Evolutionary conservation across 2,329 filamentous ascomycete genomes (phyloP).

Genomic region (Paecilomyces sp.): DNA sequence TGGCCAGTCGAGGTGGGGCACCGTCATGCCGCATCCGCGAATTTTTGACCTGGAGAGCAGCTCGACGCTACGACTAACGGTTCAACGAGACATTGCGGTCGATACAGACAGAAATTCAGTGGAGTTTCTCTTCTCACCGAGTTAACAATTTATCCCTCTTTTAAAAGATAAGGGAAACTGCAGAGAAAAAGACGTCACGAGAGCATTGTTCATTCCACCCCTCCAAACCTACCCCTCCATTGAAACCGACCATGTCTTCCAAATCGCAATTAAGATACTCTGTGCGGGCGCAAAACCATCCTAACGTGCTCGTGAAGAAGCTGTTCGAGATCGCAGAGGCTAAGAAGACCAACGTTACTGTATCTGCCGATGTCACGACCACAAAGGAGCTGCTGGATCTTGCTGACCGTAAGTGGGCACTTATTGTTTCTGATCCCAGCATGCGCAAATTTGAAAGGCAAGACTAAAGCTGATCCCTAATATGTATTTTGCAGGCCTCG

Average conservation of each 20-base stretch:
- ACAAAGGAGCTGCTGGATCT: slow-evolving; percentile 40
- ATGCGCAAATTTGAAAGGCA: not conserved
- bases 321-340: slow-evolving; percentile 40
- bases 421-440: not conserved
- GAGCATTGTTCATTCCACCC: not conserved
- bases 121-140: too few species aligned
- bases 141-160: not conserved
- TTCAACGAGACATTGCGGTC: not conserved
- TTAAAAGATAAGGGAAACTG: not conserved
- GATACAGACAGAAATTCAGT: not conserved
- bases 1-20: not conserved
- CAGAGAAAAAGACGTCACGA: not conserved
- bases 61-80: not conserved
- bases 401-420: slow-evolving; percentile 36
- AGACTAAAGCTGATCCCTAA: not conserved
- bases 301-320: slow-evolving; percentile 35
- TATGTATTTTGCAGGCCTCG: slow-evolving; percentile 29
- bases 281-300: slow-evolving; percentile 33
- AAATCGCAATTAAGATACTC: slow-evolving; percentile 33
- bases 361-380: slow-evolving; percentile 43
- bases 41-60: not conserved
- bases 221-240: slow-evolving; percentile 10
- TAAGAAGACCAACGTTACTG: slow-evolving; percentile 43
- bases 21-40: not conserved
- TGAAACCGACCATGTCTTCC: slow-evolving; percentile 33